Percentiles rank a stretch among this genome's conserved stretches.
phyloP scores from a whole-genome alignment of 2,329 filamentous ascomycete species.

The Ceratocystis huliohia region DNA sequence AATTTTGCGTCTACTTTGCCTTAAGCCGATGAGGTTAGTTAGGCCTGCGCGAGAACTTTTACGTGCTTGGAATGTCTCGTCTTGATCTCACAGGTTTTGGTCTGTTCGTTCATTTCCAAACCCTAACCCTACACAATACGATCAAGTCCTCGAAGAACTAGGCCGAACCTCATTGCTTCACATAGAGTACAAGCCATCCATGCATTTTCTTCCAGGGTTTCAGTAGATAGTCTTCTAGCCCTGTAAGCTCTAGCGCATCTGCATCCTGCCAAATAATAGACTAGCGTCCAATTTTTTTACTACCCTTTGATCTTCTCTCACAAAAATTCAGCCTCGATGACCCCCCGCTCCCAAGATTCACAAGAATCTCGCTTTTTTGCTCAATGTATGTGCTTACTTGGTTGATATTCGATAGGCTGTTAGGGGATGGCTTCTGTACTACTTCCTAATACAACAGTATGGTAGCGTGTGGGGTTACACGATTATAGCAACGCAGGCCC shows the following conservation, averaged over 20 bases:
- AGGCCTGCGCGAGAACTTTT: background rate
- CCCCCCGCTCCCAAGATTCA: background rate
- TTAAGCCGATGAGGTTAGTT: no score
- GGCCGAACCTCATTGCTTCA: background rate
- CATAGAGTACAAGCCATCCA: no score
- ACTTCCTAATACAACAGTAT: background rate
- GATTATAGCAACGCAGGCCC: background rate
- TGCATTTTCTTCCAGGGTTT: background rate
- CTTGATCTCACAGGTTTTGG: background rate
- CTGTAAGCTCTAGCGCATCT: background rate
- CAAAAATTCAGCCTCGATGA: background rate
- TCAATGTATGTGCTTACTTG: background rate
- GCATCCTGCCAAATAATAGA: background rate
- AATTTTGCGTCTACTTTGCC: no score
- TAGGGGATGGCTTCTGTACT: background rate
- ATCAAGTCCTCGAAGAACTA: background rate
- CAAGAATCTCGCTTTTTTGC: background rate
- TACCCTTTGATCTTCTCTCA: background rate
- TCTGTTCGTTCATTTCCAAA: background rate
- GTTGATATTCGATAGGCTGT: background rate
- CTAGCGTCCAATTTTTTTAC: background rate
- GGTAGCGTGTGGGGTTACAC: background rate
- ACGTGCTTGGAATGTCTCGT: background rate
- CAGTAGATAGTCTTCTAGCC: background rate
- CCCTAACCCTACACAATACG: background rate